Evolutionary conservation across 2,329 filamentous ascomycete species (phyloP), one percentile per base, ranked within the genome.

Genomic region (Colletotrichum sp.): DNA sequence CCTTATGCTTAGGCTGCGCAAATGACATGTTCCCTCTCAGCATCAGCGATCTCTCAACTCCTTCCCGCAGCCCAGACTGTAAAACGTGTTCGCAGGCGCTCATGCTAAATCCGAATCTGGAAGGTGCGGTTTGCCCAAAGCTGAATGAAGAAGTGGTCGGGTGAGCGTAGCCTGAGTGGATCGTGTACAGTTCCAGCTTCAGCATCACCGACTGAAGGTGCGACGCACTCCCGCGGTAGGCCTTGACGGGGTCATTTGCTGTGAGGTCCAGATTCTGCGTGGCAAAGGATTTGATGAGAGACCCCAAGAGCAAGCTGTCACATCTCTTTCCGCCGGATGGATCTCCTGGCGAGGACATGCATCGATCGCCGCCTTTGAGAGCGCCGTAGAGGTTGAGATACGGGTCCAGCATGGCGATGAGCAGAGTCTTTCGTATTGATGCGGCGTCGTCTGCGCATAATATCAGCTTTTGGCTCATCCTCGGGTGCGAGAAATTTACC

Each of bases 251-350:
- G 1, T 65, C 64, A 34, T 44, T 13, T 0, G 64, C 70, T 3
- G 65, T 61, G n/a, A 76, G 57, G 19, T 76, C 74, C 25, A 76
- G 12, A 0, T 22, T n/a, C 6, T 69, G 64, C 5, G 59, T 44
- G 0, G 74, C 65, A 22, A 76, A 65, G 15, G 74, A 76, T 13
- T 15, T 39, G 19, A 76, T 76, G n/a, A 76, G 70, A 3, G 74
- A 76, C 2, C 74, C 74, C 5, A 76, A 22, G 9, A 76, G 57
- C 22, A 76, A 69, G 49, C 74, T 76, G 74, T 76, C 74, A 9
- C 74, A 76, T 0, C 74, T 32, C 29, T 52, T 64, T 25, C 71
- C 70, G 3, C 64, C 34, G 8, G 64, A 64, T 4, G 44, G 64
- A 29, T 74, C 64, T 22, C 36, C 44, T 2, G 49, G 70, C 19